These are phyloP conservation scores for Colletotrichum gigasporum DNA, from an alignment of 2,329 filamentous ascomycete genomes.

Conservation along the genomic window DNA sequence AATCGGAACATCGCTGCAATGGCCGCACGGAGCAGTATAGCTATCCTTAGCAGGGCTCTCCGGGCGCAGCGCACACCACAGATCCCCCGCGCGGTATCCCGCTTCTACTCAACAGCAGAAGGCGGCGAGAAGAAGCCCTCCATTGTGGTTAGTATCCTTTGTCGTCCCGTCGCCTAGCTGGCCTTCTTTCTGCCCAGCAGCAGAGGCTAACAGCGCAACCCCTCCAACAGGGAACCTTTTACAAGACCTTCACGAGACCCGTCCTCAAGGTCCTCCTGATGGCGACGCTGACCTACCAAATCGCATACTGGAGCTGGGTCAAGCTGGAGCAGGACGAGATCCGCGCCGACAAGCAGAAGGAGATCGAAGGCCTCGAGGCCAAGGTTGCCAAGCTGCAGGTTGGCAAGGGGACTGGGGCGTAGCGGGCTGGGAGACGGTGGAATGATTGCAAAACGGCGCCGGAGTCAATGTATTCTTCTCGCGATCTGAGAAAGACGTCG, in stretches of 20 bases:
- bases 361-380: conserved; percentile 48
- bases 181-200: too few relatives aligned
- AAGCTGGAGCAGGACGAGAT: conserved; percentile 79
- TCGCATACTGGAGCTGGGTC: conserved; percentile 78
- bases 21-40: conserved; percentile 12
- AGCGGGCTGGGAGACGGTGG: not conserved
- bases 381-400: conserved; percentile 46
- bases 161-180: not conserved
- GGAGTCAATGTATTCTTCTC: too few relatives aligned
- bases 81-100: not conserved
- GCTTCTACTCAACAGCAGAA: conserved; percentile 20
- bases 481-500: not conserved
- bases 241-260: conserved; percentile 78
- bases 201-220: not conserved
- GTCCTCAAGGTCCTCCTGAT: conserved; percentile 78
- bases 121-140: conserved; percentile 23
- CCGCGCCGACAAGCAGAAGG: conserved; percentile 55
- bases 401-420: not conserved
- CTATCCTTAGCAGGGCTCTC: conserved; percentile 14
- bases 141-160: conserved; percentile 19
- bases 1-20: conserved; percentile 5
- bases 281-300: conserved; percentile 81
- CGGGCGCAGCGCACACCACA: conserved; percentile 10
- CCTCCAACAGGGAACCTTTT: conserved; percentile 68
- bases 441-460: not conserved